Evolutionary conservation across 2,329 filamentous ascomycete genomes (phyloP), one percentile per base, ranked within the genome.

Genomic region (Epichloe coenophiala): DNA sequence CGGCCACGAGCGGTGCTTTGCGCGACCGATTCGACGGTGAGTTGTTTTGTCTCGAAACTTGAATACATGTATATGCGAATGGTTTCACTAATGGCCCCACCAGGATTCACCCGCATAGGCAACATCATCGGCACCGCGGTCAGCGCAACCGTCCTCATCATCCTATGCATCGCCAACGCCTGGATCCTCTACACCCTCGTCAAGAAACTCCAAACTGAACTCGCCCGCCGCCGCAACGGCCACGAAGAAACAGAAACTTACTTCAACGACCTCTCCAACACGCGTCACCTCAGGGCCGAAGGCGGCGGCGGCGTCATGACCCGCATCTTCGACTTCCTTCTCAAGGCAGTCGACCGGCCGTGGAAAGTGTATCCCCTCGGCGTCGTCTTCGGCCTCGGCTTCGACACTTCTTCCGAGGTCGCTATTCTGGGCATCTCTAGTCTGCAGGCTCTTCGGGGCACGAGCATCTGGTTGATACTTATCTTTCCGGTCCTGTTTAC

Each of bases 331-430:
- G 81, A 84, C 52, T 78, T 73, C 54, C 74, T 94, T 54, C 96
- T 97, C 67, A 81, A 79, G 41, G 71, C 94, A 23, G 74, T 84
- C 35, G 80, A 84, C 58, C 69, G 78, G 5, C 85, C 87, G 0
- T 97, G 91, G 91, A 97, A 97, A 66, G 95, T 95, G 89, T 93
- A 94, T 58, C 89, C 88, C 0, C 71, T 95, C 0, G 91, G 91
- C 0, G 75, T 97, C 0, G 71, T 97, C 4, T 97, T 91, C 60
- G 93, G 91, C 0, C 73, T 97, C 0, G 93, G 91, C 0, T 97
- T 98, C 63, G 93, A 97, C 63, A 97, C 93, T 0, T 94, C 86
- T 40, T 95, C 88, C 7, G 91, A 98, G 65, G 87, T 97, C 60
- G 91, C 93, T 0, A 76, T 98, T 7, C 69, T 98, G 1, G 93